phyloP scores from a whole-genome alignment of 106 monocot genomes.

The Apostasia shenzhenica region DNA sequence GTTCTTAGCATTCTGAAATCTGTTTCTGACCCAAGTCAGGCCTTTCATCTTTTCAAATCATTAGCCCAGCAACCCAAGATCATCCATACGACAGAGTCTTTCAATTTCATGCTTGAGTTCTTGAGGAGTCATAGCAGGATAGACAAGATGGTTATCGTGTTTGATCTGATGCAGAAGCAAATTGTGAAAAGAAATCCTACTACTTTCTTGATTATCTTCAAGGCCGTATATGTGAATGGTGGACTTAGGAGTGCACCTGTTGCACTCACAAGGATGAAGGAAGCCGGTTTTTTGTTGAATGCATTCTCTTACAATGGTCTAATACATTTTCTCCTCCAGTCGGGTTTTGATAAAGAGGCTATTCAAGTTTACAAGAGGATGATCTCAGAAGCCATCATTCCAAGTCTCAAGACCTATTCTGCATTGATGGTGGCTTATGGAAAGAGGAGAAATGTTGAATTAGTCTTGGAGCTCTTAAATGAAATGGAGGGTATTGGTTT shows the following conservation, averaged over 20 bases:
- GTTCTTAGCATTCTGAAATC: conserved; percentile 45
- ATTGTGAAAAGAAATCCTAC: conserved; percentile 56
- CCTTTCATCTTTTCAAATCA: conserved; percentile 49
- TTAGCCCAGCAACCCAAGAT: conserved; percentile 34
- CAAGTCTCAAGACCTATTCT: conserved; percentile 87
- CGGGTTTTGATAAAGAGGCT: conserved; percentile 48
- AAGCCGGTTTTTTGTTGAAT: conserved; percentile 63
- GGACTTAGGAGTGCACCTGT: conserved; percentile 53
- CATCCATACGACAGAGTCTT: conserved; percentile 74
- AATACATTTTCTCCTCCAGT: conserved; percentile 75
- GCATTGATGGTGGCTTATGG: conserved; percentile 82
- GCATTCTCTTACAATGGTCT: conserved; percentile 81
- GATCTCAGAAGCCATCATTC: conserved; percentile 54
- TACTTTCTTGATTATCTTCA: conserved; percentile 77
- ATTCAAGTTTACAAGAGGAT: conserved; percentile 68
- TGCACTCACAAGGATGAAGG: conserved; percentile 52
- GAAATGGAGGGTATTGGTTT: conserved; percentile 75
- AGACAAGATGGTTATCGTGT: conserved; percentile 74
- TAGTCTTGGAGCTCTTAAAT: conserved; percentile 51
- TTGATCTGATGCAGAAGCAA: conserved; percentile 93
- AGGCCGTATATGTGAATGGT: conserved; percentile 38
- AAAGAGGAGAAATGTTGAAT: conserved; percentile 48
- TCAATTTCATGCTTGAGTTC: conserved; percentile 86
- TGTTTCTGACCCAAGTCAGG: conserved; percentile 36
- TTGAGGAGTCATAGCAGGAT: conserved; percentile 52